Percentiles rank a stretch among this genome's conserved stretches.
These are phyloP conservation scores for Fusarium guadeloupense DNA, from an alignment of 2,329 filamentous ascomycete genomes.

Conservation along the genomic window DNA sequence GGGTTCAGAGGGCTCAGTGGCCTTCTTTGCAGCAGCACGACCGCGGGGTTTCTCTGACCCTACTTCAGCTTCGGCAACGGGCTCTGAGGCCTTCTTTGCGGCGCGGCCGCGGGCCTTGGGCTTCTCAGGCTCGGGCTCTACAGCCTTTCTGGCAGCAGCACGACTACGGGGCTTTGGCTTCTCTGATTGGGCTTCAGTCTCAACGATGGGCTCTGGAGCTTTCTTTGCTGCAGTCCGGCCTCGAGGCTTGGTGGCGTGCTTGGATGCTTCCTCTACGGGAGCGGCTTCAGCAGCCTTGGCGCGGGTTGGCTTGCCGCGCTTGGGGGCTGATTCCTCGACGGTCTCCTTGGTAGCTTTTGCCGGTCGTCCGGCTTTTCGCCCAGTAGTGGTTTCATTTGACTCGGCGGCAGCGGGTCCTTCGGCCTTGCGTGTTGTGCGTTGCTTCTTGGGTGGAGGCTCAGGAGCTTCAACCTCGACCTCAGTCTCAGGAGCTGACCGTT, in stretches of 20 bases:
- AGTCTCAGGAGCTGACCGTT: conserved; percentile 15
- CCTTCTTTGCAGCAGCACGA: conserved; percentile 16
- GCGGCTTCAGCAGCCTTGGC: conserved; percentile 11
- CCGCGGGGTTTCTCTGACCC: conserved; percentile 18
- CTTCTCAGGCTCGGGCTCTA: conserved; percentile 14
- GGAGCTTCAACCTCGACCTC: conserved; percentile 15
- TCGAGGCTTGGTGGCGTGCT: conserved; percentile 17
- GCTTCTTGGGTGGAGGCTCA: conserved; percentile 34
- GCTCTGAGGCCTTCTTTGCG: conserved; percentile 9
- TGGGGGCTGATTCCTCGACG: conserved; percentile 7
- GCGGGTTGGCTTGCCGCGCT: conserved; percentile 20
- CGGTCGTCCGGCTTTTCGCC: conserved; percentile 13
- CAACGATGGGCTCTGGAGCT: neutral
- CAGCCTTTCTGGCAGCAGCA: conserved; percentile 8
- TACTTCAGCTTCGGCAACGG: neutral
- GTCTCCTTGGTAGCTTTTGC: conserved; percentile 20
- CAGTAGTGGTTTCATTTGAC: conserved; percentile 2
- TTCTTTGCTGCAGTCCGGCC: conserved; percentile 25
- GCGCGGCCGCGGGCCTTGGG: conserved; percentile 29
- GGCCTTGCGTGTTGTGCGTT: conserved; percentile 21
- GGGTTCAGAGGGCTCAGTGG: neutral
- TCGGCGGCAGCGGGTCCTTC: conserved; percentile 13
- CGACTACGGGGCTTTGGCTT: conserved; percentile 14
- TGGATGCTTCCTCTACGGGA: neutral
- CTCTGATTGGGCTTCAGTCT: neutral